phyloP scores from a whole-genome alignment of 768 basidiomycete species.

The Russula foetens region DNA sequence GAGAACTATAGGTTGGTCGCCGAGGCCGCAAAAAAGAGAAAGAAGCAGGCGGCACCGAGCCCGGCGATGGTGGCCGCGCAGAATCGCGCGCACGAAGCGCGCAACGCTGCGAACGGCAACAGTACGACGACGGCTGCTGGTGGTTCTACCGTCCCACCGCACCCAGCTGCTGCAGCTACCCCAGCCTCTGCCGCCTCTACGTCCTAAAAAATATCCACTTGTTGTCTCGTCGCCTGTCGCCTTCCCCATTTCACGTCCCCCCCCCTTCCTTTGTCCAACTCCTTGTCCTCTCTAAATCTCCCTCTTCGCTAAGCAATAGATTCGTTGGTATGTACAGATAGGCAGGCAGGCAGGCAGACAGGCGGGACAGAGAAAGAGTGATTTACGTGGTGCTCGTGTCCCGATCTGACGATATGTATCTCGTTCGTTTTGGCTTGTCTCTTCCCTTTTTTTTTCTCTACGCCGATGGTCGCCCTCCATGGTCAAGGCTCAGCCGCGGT shows the following conservation, averaged over 20 bases:
- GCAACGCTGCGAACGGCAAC: background rate
- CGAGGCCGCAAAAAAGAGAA: constrained; percentile 73
- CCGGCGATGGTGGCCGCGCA: constrained; percentile 5
- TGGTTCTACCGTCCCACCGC: background rate
- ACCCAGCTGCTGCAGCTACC: background rate
- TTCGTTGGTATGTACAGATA: background rate
- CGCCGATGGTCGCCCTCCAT: background rate
- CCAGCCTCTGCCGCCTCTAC: background rate
- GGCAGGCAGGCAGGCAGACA: no score
- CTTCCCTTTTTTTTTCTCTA: background rate
- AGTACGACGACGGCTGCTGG: background rate
- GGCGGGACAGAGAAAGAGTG: background rate
- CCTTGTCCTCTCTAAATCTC: background rate
- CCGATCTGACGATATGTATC: background rate
- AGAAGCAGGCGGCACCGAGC: constrained; percentile 5
- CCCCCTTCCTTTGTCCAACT: background rate
- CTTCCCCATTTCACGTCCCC: background rate
- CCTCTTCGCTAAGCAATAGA: background rate
- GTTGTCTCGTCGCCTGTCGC: no score
- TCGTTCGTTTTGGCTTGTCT: background rate
- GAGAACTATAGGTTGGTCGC: constrained; percentile 60
- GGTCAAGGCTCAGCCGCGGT: background rate
- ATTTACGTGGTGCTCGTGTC: background rate
- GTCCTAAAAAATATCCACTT: background rate
- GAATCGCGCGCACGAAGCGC: constrained; percentile 5